Base-by-base conservation (phyloP, 75 land plant genomes). In the Cryptomeria japonica region DNA sequence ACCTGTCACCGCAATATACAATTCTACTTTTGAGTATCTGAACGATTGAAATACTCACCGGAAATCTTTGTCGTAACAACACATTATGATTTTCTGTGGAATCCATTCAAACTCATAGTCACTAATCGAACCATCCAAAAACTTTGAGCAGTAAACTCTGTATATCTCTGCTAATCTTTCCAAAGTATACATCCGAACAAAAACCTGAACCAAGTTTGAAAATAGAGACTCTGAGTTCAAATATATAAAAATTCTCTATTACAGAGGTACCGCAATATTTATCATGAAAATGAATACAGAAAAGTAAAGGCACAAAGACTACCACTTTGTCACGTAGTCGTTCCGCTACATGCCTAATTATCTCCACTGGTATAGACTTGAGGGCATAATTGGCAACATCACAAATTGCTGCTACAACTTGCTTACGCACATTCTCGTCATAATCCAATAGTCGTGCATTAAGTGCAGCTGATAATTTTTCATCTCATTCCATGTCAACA, bases 281-380 rank as follows among this genome's bases (percentile, higher is more conserved):
- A 84, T 46, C 36, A 55, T 32, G 14, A 37, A 68, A 89, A n/a
- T 55, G 25, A 14, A 55, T 39, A 83, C 31, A 85, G 3, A 58
- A 49, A 32, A 39, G 39, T 22, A 76, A 87, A 86, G 12, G 47
- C 41, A 42, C 15, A 70, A 13, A 85, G 34, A 92, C 46, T 56
- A 93, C 98, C 87, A 92, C 93, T 95, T 92, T 95, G 87, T 96
- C 98, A 37, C 95, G 94, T 70, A 96, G 93, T 31, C 98, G 93
- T 56, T 93, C 95, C 15, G 96, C 91, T 56, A 95, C 92, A 61
- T 88, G 93, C 49, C 88, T 91, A 31, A 90, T 46, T 55, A 91
- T 91, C 46, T 93, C 94, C 86, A 90, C 82, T 46, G 96, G 93
- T 44, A 94, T 84, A 19, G 90, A 86, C 78, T 87, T 83, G n/a